A percentile compares a stretch with the other conserved stretches of the same genome.
Evolutionary conservation across 2,329 filamentous ascomycete genomes (phyloP).

Genomic region (Penicillium expansum): DNA sequence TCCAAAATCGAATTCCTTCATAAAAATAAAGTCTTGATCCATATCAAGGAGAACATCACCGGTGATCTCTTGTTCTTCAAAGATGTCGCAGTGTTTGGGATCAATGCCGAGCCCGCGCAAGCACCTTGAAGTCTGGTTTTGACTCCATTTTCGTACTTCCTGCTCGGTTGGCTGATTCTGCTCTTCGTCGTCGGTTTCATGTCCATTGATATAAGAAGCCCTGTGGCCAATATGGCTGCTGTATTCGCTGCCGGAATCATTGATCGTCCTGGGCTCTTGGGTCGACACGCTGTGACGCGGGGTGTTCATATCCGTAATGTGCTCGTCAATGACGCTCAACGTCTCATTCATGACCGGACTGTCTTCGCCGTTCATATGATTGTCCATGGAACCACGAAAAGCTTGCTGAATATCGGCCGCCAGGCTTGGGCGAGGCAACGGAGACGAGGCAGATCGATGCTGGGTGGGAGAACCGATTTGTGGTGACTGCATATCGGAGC

Average conservation of each 20-base stretch:
- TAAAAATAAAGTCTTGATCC: conserved; percentile 91
- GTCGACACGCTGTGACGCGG: conserved; percentile 54
- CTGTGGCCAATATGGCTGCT: conserved; percentile 74
- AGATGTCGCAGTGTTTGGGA: conserved; percentile 86
- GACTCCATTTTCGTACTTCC: conserved; percentile 77
- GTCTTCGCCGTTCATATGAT: conserved; percentile 54
- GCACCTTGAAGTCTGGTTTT: conserved; percentile 82
- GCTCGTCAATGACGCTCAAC: conserved; percentile 92
- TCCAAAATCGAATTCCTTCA: conserved; percentile 92
- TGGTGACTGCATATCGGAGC: conserved; percentile 29
- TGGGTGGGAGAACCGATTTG: conserved; percentile 26
- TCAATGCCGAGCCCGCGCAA: conserved; percentile 83
- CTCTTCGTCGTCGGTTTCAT: conserved; percentile 94
- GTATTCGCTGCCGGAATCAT: conserved; percentile 86
- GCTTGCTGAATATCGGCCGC: conserved; percentile 43
- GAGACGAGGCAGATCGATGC: conserved; percentile 37
- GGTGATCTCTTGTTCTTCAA: conserved; percentile 91
- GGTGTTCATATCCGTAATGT: conserved; percentile 81
- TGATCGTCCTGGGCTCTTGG: conserved; percentile 55
- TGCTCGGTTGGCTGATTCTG: conserved; percentile 64
- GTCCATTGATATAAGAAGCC: conserved; percentile 86
- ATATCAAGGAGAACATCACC: conserved; percentile 91
- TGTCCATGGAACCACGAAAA: conserved; percentile 48
- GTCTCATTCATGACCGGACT: conserved; percentile 91
- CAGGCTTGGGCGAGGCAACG: conserved; percentile 36